Conservation (phyloP, 768 basidiomycete genomes). For the Suillus subaureus region DNA sequence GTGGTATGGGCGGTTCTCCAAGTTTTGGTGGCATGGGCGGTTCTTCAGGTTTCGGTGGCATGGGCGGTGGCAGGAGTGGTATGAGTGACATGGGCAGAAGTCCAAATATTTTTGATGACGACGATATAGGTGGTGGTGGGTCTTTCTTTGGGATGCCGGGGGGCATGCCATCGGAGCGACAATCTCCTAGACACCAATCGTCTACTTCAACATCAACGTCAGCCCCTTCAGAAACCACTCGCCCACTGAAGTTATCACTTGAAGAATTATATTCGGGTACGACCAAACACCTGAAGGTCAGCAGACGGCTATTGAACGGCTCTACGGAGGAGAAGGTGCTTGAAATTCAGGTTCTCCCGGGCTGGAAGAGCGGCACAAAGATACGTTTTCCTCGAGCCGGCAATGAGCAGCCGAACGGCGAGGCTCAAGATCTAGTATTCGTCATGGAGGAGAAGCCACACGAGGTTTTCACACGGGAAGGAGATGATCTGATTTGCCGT, state of each 20-base stretch:
- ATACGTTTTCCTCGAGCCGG: slow-evolving; percentile 87
- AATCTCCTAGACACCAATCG: slow-evolving; percentile 30
- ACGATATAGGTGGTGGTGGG: slow-evolving; percentile 47
- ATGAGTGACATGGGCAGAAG: slow-evolving; percentile 35
- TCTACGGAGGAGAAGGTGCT: slow-evolving; percentile 83
- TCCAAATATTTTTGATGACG: slow-evolving; percentile 38
- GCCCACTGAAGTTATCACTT: slow-evolving; percentile 82
- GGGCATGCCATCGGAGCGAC: slow-evolving; percentile 54
- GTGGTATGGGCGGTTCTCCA: slow-evolving; percentile 23
- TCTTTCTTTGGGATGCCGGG: slow-evolving; percentile 49
- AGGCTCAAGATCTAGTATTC: slow-evolving; percentile 91
- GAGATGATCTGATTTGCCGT: slow-evolving; percentile 72
- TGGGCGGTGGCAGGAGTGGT: slow-evolving; percentile 33
- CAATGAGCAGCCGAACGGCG: slow-evolving; percentile 70
- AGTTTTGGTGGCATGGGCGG: slow-evolving; percentile 37
- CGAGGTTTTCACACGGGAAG: slow-evolving; percentile 70
- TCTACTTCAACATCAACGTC: slow-evolving; percentile 34
- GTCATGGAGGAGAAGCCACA: slow-evolving; percentile 97
- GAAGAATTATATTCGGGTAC: slow-evolving; percentile 86
- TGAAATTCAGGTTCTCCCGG: slow-evolving; percentile 79
- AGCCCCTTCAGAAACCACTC: slow-evolving; percentile 59
- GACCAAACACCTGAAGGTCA: slow-evolving; percentile 87
- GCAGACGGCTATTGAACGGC: slow-evolving; percentile 71
- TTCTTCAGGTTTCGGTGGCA: slow-evolving; percentile 21
- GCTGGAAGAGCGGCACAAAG: slow-evolving; percentile 97